Conservation (phyloP, 2,329 filamentous ascomycete species). For the Parafenestella ontariensis region DNA sequence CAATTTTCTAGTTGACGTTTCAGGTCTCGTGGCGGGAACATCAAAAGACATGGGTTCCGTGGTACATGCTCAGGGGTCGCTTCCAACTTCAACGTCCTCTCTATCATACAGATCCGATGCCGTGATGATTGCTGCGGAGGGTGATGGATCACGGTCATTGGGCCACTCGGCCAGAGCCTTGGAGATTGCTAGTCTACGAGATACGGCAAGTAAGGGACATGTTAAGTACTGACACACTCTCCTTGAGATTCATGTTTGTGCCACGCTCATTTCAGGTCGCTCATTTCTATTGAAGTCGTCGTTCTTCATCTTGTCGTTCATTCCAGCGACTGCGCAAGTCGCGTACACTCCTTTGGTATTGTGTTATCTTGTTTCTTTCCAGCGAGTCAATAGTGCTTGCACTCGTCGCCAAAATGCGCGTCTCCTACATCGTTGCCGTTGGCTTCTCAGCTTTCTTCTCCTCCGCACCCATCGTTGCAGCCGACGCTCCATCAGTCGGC, state of each 20-base stretch:
- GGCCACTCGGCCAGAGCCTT: neutral
- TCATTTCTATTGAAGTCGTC: neutral
- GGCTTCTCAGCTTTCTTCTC: conserved; percentile 2
- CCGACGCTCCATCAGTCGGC: conserved; percentile 9
- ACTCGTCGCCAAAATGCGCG: neutral
- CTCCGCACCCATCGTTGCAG: conserved; percentile 2
- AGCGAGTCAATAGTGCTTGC: neutral
- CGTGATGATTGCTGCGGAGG: neutral
- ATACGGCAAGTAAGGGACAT: neutral
- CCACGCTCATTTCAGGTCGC: neutral
- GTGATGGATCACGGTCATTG: neutral
- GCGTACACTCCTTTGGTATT: neutral
- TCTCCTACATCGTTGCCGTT: conserved; percentile 1
- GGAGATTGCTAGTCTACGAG: neutral
- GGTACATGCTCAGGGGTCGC: neutral
- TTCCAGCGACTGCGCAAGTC: neutral
- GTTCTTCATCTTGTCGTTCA: neutral
- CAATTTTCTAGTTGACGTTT: neutral
- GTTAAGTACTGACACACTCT: neutral
- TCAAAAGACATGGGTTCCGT: neutral
- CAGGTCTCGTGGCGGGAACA: neutral
- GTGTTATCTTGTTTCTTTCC: neutral
- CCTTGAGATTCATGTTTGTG: neutral
- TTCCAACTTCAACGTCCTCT: neutral
- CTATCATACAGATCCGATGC: neutral